phyloP scores from a whole-genome alignment of 805 yeast species.

The Candida nanaspora region DNA sequence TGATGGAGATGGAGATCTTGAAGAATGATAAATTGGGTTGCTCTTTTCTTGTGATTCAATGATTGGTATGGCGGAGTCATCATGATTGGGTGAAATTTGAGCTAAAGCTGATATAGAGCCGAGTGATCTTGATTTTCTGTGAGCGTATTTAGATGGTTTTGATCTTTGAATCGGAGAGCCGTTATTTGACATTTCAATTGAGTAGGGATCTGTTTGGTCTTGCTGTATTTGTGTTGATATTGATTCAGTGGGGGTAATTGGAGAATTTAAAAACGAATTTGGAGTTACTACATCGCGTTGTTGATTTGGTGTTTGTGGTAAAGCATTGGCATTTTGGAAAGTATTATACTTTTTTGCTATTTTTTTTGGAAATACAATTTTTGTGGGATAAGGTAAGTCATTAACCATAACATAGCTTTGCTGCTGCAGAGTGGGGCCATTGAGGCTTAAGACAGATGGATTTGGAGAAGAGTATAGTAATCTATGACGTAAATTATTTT shows the following conservation, averaged over 20 bases:
- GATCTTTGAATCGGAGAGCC: no score
- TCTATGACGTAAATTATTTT: background rate
- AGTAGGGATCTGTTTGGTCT: no score
- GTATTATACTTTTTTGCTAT: conserved; percentile 11
- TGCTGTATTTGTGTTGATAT: no score
- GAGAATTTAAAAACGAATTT: background rate
- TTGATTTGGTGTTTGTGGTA: background rate
- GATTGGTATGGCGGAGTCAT: no score
- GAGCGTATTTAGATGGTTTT: no score
- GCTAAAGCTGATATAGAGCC: background rate
- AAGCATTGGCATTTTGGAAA: background rate
- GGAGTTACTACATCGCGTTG: background rate
- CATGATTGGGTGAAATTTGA: background rate
- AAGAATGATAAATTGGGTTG: background rate
- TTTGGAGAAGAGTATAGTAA: background rate
- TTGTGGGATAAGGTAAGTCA: conserved; percentile 22
- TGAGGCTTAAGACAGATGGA: no score
- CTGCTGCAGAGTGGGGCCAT: background rate
- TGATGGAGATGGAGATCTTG: background rate
- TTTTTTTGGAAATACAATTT: conserved; percentile 21
- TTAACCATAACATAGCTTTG: conserved; percentile 12
- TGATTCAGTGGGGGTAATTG: background rate
- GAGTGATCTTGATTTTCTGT: background rate
- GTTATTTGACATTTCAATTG: no score
- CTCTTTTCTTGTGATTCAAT: no score